Evolutionary conservation across 2,329 filamentous ascomycete species (phyloP), one percentile per base, ranked within the genome.

Genomic region (Pleurostoma richardsiae): DNA sequence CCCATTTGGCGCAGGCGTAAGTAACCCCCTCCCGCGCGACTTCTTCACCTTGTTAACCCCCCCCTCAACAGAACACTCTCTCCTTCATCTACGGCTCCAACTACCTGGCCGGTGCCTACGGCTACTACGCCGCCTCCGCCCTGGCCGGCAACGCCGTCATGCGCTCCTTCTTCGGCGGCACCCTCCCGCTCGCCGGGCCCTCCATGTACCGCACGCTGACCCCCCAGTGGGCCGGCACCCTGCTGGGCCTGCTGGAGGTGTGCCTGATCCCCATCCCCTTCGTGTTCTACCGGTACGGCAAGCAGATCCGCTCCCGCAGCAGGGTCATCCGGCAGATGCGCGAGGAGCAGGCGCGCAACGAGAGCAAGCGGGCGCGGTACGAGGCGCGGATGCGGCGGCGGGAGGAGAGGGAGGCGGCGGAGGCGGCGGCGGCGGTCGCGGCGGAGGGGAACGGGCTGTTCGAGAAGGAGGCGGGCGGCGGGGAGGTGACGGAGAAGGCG

Each of bases 21-120:
- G 46, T 44, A 3, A 27, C 7, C 19, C 19, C 19, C 19, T 2
- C 2, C 19, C 19, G 19, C 19, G 19, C 19, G 19, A 19, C 19
- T 19, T 19, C 2, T 19, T 19, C 19, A 19, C 19, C 2, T 19
- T 2, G 19, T 19, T 19, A 19, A 19, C 19, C 27, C 10, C 19
- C 26, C 26, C 30, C 29, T 30, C 8, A 19, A 41, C n/a, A 48
- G 46, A 91, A 90, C 55, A 82, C 79, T 4, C 74, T 81, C 1
- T 81, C 86, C 29, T 92, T 92, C 63, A 90, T 92, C 59, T 91
- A 92, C 59, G 80, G 84, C 0, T 78, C 75, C 3, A 91, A 88
- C 57, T 94, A 92, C 61, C 70, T 92, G 1, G 85, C 88, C 0
- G 74, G 83, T 42, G 80, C 81, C 3, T 94, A 92, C 56, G 86